Percentiles rank a stretch among this genome's conserved stretches.
phyloP scores from a whole-genome alignment of 345 rosid genomes.

The Geranium brycei region DNA sequence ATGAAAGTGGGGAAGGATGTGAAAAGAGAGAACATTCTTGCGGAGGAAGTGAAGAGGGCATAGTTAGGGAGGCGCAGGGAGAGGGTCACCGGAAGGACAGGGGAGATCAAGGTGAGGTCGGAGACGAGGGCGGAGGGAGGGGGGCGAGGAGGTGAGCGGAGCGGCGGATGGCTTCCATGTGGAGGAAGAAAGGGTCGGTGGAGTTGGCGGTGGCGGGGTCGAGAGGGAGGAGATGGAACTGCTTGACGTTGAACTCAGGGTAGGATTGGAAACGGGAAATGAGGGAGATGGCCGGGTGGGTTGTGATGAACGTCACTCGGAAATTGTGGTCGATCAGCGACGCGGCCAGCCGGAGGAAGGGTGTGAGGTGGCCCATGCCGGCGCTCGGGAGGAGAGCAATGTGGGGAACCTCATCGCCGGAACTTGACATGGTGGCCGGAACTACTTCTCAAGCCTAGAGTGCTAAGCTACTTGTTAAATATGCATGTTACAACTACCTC shows the following conservation, averaged over 20 bases:
- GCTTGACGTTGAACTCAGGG: constrained; percentile 14
- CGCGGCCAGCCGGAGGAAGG: constrained; percentile 32
- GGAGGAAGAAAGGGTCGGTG: constrained; percentile 26
- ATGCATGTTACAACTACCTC: too few species aligned
- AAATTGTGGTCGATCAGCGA: constrained; percentile 15
- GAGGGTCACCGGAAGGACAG: constrained; percentile 18
- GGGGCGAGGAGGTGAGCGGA: constrained; percentile 20
- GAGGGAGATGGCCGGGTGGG: constrained; percentile 22
- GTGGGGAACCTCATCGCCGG: constrained; percentile 8
- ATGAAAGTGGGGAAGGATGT: constrained; percentile 12
- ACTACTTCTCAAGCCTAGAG: too few species aligned
- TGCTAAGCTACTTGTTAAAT: too few species aligned
- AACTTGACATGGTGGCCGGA: too few species aligned
- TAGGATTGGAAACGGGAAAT: constrained; percentile 21
- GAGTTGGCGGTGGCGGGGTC: constrained; percentile 1
- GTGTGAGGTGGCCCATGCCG: constrained; percentile 39
- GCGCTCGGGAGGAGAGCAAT: constrained; percentile 28
- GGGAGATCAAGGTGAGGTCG: constrained; percentile 24
- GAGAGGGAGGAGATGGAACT: constrained; percentile 15
- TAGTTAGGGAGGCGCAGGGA: constrained; percentile 22
- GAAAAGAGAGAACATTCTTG: constrained; percentile 27
- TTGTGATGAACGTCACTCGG: constrained; percentile 27
- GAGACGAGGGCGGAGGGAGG: constrained; percentile 20
- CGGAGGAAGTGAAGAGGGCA: constrained; percentile 31
- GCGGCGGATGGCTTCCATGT: constrained; percentile 12